Evolutionary conservation across 768 basidiomycete species (phyloP).

Genomic region (Grammothele lineata): DNA sequence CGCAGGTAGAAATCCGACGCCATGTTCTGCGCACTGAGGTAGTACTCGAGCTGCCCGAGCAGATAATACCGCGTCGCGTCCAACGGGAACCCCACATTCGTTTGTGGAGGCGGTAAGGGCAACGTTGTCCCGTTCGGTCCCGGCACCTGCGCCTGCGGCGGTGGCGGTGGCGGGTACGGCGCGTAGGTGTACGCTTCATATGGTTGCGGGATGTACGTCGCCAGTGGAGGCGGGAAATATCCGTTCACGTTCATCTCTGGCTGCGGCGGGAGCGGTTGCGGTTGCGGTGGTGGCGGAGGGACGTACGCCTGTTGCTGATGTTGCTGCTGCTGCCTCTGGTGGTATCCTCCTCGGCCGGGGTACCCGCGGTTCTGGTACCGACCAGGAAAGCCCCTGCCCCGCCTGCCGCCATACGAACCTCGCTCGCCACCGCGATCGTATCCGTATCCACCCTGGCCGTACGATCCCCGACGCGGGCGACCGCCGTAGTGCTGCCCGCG

Average conservation of each 20-base stretch:
- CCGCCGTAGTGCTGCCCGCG: constrained; percentile 15
- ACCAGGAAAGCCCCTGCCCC: constrained; percentile 18
- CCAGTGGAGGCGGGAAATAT: constrained; percentile 16
- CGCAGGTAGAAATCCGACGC: constrained; percentile 83
- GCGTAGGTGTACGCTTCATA: constrained; percentile 14
- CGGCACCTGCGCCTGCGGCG: constrained; percentile 24
- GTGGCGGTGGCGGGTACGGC: constrained; percentile 18
- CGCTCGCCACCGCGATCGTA: constrained; percentile 35
- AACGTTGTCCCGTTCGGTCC: constrained; percentile 13
- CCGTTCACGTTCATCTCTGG: constrained; percentile 17
- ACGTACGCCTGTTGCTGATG: constrained; percentile 17
- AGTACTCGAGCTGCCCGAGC: constrained; percentile 86
- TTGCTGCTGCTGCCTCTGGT: constrained; percentile 10
- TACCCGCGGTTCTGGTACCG: constrained; percentile 32
- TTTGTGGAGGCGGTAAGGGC: constrained; percentile 43
- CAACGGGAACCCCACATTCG: constrained; percentile 48
- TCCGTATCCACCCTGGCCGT: constrained; percentile 23
- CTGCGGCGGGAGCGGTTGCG: constrained; percentile 20
- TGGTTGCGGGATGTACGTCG: constrained; percentile 19
- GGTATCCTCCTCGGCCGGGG: constrained; percentile 13
- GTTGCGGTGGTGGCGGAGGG: too few relatives aligned
- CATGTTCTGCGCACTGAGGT: constrained; percentile 87
- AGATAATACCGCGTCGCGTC: constrained; percentile 67
- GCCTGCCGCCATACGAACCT: constrained; percentile 34
- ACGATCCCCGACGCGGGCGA: constrained; percentile 32